Base-by-base conservation (phyloP, 2,329 filamentous ascomycete species). In the Calonectria henricotiae region DNA sequence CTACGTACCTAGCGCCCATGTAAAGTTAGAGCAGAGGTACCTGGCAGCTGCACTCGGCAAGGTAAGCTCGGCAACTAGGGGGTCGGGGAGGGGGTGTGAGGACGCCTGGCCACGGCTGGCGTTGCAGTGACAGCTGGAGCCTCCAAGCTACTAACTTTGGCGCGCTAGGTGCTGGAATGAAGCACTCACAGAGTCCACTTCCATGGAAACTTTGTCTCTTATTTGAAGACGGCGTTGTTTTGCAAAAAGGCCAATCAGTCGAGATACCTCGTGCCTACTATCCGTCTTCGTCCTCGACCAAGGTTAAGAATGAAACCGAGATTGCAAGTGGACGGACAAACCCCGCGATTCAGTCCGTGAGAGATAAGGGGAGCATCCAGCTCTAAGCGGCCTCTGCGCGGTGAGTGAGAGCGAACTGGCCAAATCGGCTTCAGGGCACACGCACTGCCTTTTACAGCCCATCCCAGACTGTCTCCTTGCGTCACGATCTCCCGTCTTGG, bases 101-200 rank as follows among this genome's bases (percentile, higher is more conserved):
- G 25, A 37, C 51, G 51, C 51, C 51, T 37, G 51, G 51, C 51
- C 51, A 58, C 51, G 51, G 51, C 35, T 39, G 51, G 51, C 51
- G 51, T 58, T 39, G 51, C 51, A 58, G 51, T 58, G 51, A 58
- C 51, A 58, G 51, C 51, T 58, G 51, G 51, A 58, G 60, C 37
- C 46, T 47, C 43, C 32, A 62, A 58, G 37, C 62, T 55, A 54
- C 62, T 54, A 55, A 44, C 39, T 55, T 62, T 49, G 60, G 66
- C 51, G 51, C 49, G 49, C 62, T 44, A 55, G 25, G 49, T 39
- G 41, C 51, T 69, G 62, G 67, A 65, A 65, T 65, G 67, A 55
- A 65, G 60, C 15, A 20, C 62, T 41, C 37, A 37, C 44, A 47
- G 39, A 62, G 58, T 49, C 62, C 35, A 46, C 61, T 54, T 37